phyloP scores from a whole-genome alignment of 345 rosid species.

The Eucalyptus paniculata region DNA sequence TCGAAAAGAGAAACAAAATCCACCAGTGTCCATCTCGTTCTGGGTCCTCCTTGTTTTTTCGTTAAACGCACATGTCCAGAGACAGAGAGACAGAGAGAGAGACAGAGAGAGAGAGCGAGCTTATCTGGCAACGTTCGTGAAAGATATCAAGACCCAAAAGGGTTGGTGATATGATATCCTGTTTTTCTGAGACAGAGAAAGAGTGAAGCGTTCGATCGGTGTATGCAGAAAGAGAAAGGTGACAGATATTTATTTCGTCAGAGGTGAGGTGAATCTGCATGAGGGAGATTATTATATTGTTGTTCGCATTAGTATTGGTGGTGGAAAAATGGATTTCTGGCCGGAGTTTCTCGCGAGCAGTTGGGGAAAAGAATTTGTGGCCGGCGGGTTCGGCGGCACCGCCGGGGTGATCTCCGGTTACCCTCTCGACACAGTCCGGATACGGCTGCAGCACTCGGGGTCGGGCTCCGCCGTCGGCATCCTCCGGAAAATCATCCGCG shows the following conservation, averaged over 20 bases:
- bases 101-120: background rate
- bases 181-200: background rate
- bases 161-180: background rate
- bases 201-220: background rate
- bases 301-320: background rate
- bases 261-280: background rate
- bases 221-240: background rate
- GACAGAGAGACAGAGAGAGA: background rate
- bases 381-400: conserved; percentile 88
- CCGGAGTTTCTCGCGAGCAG: conserved; percentile 85
- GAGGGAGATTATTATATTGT: background rate
- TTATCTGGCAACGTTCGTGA: background rate
- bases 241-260: background rate
- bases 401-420: conserved; percentile 92
- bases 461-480: conserved; percentile 53
- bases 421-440: conserved; percentile 80
- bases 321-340: conserved; percentile 65
- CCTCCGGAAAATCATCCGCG: conserved; percentile 42
- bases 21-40: background rate
- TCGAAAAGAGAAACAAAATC: background rate
- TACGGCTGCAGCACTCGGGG: conserved; percentile 57
- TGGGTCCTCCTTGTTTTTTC: background rate
- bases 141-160: background rate
- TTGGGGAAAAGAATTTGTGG: conserved; percentile 82
- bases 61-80: background rate